Percentiles rank a stretch among this genome's conserved stretches.
Conservation (phyloP, 176 grass and related monocot species). For the Aegilops bicornis region DNA sequence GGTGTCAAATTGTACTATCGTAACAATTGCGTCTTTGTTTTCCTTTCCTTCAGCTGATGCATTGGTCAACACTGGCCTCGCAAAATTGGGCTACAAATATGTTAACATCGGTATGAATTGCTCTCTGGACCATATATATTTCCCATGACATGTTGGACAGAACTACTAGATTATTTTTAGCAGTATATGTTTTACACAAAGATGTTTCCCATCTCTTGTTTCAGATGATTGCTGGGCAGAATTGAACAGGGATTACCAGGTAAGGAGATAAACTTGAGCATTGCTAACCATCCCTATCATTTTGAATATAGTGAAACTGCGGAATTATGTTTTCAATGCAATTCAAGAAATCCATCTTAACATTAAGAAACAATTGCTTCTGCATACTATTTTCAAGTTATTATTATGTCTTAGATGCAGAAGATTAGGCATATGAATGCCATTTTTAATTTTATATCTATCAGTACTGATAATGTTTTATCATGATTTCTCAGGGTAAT, state of each 20-base stretch:
- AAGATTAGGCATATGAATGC: not conserved
- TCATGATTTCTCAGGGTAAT: slow-evolving; percentile 60
- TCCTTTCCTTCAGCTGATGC: slow-evolving; percentile 77
- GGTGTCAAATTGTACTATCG: too few species aligned
- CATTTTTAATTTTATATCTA: not conserved
- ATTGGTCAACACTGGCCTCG: slow-evolving; percentile 68
- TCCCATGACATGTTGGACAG: not conserved
- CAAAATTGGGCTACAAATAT: slow-evolving; percentile 72
- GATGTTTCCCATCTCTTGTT: slow-evolving; percentile 24
- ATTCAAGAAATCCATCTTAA: not conserved
- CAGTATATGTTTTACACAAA: not conserved
- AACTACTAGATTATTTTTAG: not conserved
- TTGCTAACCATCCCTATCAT: slow-evolving; percentile 7
- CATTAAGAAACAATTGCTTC: too few species aligned
- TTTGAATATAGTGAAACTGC: slow-evolving; percentile 11
- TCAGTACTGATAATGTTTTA: slow-evolving; percentile 10
- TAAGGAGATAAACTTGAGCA: slow-evolving; percentile 31
- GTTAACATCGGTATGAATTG: slow-evolving; percentile 77
- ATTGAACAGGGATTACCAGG: slow-evolving; percentile 64
- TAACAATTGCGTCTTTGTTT: too few species aligned
- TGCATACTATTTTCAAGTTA: not conserved
- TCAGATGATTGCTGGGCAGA: slow-evolving; percentile 99
- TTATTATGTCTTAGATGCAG: not conserved
- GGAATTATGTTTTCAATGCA: not conserved
- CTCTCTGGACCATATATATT: not conserved